Evolutionary conservation across 75 land plant species (phyloP).

Genomic region (Selaginella tamariscina): DNA sequence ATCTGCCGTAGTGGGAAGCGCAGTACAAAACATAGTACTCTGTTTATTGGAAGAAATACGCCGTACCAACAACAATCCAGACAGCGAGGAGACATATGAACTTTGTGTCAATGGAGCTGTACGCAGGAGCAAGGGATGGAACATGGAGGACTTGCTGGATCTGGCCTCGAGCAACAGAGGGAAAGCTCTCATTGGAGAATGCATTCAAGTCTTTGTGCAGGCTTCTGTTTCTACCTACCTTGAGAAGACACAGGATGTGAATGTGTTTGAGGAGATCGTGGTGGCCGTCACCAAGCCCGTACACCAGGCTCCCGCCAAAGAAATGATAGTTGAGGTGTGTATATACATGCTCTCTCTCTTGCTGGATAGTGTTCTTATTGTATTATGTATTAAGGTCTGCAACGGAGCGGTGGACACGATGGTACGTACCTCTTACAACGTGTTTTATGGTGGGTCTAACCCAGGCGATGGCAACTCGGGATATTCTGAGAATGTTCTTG

Average conservation of each 20-base stretch:
- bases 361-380: not conserved
- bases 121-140: not conserved
- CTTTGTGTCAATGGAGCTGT: not conserved
- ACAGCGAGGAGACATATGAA: not conserved
- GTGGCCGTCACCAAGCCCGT: constrained; percentile 50
- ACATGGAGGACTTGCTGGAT: constrained; percentile 19
- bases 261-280: constrained; percentile 56
- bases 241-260: constrained; percentile 65
- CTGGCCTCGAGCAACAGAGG: constrained; percentile 30
- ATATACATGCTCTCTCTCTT: not conserved
- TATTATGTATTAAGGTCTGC: constrained; percentile 7
- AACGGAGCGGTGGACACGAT: constrained; percentile 56
- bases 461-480: not conserved
- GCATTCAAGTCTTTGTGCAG: constrained; percentile 52
- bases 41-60: constrained; percentile 17
- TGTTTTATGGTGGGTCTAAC: not conserved
- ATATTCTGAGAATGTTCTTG: constrained; percentile 27
- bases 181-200: constrained; percentile 39
- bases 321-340: constrained; percentile 41
- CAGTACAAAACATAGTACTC: constrained; percentile 62
- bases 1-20: constrained; percentile 68
- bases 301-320: constrained; percentile 48
- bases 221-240: constrained; percentile 74
- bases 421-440: constrained; percentile 36
- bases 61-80: not conserved